Evolutionary conservation across 2,329 filamentous ascomycete genomes (phyloP).

Genomic region (Colletotrichum sp.): DNA sequence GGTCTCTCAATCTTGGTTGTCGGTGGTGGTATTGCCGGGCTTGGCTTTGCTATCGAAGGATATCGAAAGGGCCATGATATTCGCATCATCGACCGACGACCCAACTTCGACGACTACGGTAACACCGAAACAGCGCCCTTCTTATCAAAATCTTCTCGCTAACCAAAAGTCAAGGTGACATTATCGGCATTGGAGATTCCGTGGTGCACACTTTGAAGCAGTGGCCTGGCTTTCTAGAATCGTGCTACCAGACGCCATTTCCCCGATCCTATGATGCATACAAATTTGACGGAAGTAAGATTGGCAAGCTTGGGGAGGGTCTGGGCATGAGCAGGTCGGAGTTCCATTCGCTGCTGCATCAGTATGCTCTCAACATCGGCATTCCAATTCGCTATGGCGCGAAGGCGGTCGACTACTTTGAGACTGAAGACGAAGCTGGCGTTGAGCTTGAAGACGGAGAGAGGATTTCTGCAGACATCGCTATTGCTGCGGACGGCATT

Average conservation of each 20-base stretch:
- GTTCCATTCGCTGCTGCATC: not conserved
- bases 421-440: not conserved
- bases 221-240: not conserved
- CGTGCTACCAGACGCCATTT: not conserved
- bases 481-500: not conserved
- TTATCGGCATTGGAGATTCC: not conserved
- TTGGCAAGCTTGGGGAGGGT: not conserved
- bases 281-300: not conserved
- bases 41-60: slow-evolving; percentile 15
- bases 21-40: not conserved
- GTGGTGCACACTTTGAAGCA: not conserved
- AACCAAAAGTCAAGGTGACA: not conserved
- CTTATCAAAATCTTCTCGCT: not conserved
- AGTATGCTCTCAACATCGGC: not conserved
- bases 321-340: not conserved
- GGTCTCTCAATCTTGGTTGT: not conserved
- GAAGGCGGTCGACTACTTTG: not conserved
- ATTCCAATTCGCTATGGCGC: not conserved
- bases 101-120: not conserved
- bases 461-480: not conserved
- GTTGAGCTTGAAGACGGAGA: not conserved
- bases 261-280: not conserved
- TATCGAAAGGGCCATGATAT: slow-evolving; percentile 12
- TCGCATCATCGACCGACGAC: not conserved
- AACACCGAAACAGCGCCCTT: not conserved